A percentile compares a stretch with the other conserved stretches of the same genome.
These are phyloP conservation scores for Malus domestica DNA, from an alignment of 306 rosid genomes.

Conservation along the genomic window DNA sequence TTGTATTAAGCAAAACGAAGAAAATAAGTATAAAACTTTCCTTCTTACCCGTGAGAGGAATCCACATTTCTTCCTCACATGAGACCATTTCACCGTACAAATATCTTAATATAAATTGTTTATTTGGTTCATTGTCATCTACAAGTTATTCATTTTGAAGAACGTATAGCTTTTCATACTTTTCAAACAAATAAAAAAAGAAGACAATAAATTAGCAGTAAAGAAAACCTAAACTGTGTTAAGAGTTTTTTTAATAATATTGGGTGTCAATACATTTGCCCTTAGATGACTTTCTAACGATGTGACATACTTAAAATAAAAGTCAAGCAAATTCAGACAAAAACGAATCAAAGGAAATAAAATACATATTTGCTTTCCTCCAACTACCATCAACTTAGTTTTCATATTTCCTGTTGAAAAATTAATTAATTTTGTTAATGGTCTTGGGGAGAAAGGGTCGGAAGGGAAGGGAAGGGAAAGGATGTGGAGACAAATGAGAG, in stretches of 20 bases:
- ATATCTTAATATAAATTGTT: neutral
- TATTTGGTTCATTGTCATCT: neutral
- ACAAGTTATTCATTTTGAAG: neutral
- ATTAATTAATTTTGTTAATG: neutral
- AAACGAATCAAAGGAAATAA: neutral
- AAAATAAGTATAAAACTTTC: too few relatives aligned
- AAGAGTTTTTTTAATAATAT: neutral
- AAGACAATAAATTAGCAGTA: neutral
- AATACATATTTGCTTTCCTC: too few relatives aligned
- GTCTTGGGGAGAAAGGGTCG: constrained; percentile 2
- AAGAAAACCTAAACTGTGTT: neutral
- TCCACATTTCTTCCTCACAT: too few relatives aligned
- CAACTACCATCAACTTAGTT: too few relatives aligned
- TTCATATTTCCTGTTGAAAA: neutral
- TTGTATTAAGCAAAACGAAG: too few relatives aligned
- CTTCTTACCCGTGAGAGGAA: too few relatives aligned
- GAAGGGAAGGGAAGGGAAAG: neutral
- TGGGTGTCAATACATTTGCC: neutral
- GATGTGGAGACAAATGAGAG: neutral
- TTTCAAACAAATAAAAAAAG: neutral
- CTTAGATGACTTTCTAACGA: neutral
- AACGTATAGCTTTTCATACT: neutral
- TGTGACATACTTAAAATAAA: neutral
- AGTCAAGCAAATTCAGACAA: neutral
- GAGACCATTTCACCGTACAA: neutral